Percentiles rank a stretch among this genome's conserved stretches.
These are phyloP conservation scores for Eleusine coracana DNA, from an alignment of 176 grass and related monocot genomes.

Conservation along the genomic window DNA sequence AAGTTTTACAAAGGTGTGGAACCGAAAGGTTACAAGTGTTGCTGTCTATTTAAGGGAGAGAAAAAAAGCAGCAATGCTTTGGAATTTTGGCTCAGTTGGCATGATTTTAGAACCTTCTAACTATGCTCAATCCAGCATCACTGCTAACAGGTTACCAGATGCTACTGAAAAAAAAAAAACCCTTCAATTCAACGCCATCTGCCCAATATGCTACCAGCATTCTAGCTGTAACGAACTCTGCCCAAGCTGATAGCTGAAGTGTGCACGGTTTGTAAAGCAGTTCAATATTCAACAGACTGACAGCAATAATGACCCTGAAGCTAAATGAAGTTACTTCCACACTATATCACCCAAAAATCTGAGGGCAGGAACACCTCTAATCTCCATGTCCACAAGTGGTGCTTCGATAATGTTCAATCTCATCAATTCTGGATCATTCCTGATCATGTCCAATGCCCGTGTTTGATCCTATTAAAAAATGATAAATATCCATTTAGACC, in stretches of 20 bases:
- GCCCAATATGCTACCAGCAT: background rate
- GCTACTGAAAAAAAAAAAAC: background rate
- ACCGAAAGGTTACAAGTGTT: conserved; percentile 1
- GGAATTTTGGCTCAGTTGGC: background rate
- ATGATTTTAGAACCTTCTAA: background rate
- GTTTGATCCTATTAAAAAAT: conserved; percentile 76
- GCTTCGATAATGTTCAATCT: conserved; percentile 76
- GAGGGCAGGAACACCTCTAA: conserved; percentile 91
- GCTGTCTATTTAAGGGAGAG: background rate
- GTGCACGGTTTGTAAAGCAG: background rate
- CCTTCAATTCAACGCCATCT: background rate
- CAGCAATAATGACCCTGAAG: background rate
- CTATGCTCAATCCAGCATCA: background rate
- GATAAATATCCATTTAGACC: conserved; percentile 11
- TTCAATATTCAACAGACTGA: background rate
- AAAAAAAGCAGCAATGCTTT: background rate
- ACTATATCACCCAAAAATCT: conserved; percentile 98
- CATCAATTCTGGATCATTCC: conserved; percentile 74
- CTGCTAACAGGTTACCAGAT: background rate
- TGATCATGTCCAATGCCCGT: conserved; percentile 85
- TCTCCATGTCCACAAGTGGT: conserved; percentile 96
- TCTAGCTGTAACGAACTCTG: conserved; percentile 1
- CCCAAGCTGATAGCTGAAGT: background rate
- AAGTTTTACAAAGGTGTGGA: background rate
- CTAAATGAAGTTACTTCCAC: conserved; percentile 62